Percentiles rank a stretch among this genome's conserved stretches.
phyloP scores from a whole-genome alignment of 78 protist genomes.

The Fonticula alba region DNA sequence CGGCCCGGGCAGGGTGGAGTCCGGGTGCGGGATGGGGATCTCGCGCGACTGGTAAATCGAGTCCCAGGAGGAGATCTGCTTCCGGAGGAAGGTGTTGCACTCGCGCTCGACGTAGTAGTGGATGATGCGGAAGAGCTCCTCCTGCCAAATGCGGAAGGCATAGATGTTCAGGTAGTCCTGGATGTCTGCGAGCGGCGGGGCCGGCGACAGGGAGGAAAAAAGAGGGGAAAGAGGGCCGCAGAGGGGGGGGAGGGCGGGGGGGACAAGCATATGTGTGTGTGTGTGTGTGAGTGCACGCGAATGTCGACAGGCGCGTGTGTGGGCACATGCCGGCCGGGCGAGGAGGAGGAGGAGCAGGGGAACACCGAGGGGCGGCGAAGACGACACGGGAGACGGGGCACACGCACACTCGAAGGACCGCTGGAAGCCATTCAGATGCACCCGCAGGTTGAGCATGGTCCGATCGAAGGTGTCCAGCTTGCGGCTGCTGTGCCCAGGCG shows the following conservation, averaged over 20 bases:
- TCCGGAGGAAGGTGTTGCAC: constrained; percentile 64
- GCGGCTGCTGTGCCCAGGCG: too few relatives aligned
- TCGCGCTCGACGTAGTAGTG: constrained; percentile 82
- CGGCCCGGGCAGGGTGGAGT: too few relatives aligned
- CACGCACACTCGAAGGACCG: constrained; percentile 40
- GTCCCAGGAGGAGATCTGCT: constrained; percentile 42
- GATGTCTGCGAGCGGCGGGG: constrained; percentile 6
- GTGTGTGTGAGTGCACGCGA: too few relatives aligned
- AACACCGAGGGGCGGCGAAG: too few relatives aligned
- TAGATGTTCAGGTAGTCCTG: constrained; percentile 75
- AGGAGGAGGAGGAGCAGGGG: too few relatives aligned
- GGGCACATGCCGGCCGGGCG: too few relatives aligned
- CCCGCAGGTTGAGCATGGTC: constrained; percentile 16
- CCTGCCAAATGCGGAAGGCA: constrained; percentile 81
- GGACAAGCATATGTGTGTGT: too few relatives aligned
- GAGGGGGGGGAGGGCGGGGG: too few relatives aligned
- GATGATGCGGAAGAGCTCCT: constrained; percentile 73
- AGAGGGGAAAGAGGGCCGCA: neutral
- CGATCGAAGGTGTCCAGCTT: constrained; percentile 20
- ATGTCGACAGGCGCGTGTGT: too few relatives aligned
- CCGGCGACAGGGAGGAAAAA: neutral
- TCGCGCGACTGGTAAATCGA: constrained; percentile 57
- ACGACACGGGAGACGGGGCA: too few relatives aligned
- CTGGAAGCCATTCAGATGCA: constrained; percentile 52
- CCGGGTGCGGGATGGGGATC: constrained; percentile 83